These are phyloP conservation scores for Ascochyta lentis DNA, from an alignment of 2,329 filamentous ascomycete species.

Conservation along the genomic window DNA sequence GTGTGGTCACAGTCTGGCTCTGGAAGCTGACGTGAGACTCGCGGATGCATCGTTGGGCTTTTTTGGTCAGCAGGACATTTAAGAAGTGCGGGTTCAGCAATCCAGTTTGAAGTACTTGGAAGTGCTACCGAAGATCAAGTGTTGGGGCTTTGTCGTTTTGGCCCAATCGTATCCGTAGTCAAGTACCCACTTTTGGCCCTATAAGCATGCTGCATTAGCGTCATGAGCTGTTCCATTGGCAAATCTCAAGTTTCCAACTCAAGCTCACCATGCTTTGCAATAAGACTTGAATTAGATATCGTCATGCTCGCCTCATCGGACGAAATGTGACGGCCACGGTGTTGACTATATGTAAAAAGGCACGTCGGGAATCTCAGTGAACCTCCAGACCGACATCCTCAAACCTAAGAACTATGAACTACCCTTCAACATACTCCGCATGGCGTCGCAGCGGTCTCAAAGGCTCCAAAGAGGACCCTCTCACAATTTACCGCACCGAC, in stretches of 20 bases:
- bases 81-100: neutral
- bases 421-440: conserved; percentile 9
- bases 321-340: neutral
- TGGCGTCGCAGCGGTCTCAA: conserved; percentile 11
- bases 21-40: conserved; percentile 25
- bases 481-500: conserved; percentile 1
- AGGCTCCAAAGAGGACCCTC: conserved; percentile 1
- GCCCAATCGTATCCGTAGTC: neutral
- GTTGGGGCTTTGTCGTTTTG: neutral
- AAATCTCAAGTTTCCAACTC: too few relatives aligned
- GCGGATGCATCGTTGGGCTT: conserved; percentile 15
- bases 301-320: neutral
- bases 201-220: neutral
- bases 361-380: too few relatives aligned
- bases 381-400: too few relatives aligned
- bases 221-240: neutral
- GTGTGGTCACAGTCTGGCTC: conserved; percentile 44
- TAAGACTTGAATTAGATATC: too few relatives aligned
- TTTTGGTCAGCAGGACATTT: neutral
- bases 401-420: neutral
- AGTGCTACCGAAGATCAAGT: neutral
- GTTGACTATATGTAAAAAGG: too few relatives aligned
- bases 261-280: too few relatives aligned
- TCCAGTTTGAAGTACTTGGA: neutral
- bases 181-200: neutral